A percentile compares a stretch with the other conserved stretches of the same genome.
Evolutionary conservation across 2,329 filamentous ascomycete genomes (phyloP).

Genomic region (Alternaria incomplexa): DNA sequence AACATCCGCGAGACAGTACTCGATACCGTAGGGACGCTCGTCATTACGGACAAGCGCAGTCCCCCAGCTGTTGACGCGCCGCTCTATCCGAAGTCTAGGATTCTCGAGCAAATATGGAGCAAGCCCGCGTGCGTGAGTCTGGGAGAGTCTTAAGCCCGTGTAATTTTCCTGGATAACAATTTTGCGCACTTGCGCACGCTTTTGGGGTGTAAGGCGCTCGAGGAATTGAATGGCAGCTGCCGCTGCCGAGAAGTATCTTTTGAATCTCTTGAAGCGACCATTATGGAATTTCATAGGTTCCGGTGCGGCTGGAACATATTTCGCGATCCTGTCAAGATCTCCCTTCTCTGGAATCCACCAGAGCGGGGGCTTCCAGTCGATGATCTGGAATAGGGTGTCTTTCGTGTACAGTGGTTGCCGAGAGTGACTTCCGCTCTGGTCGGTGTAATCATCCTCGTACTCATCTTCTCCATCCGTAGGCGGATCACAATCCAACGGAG

Average conservation of each 20-base stretch:
- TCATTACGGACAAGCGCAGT: not conserved
- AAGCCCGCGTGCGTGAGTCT: not conserved
- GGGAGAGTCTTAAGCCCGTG: not conserved
- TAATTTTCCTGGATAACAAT: not conserved
- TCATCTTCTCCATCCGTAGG: not conserved
- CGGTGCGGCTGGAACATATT: not conserved
- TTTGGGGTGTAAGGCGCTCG: not conserved
- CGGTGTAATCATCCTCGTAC: not conserved
- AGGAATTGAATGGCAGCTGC: not conserved
- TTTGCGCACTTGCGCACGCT: not conserved
- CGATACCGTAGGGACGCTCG: not conserved
- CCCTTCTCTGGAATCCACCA: not conserved
- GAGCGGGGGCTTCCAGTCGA: not conserved
- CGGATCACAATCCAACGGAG: not conserved
- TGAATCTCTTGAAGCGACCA: not conserved
- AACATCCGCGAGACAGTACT: not conserved
- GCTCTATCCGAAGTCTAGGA: not conserved
- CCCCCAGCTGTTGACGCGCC: not conserved
- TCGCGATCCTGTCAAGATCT: no score
- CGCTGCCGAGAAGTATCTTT: not conserved
- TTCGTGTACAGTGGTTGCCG: not conserved
- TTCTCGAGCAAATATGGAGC: not conserved
- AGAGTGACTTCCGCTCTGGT: not conserved
- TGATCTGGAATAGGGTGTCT: not conserved
- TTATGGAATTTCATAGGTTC: no score